Evolutionary conservation across 495 filamentous ascomycete species (phyloP).

Genomic region (Letharia columbiana): DNA sequence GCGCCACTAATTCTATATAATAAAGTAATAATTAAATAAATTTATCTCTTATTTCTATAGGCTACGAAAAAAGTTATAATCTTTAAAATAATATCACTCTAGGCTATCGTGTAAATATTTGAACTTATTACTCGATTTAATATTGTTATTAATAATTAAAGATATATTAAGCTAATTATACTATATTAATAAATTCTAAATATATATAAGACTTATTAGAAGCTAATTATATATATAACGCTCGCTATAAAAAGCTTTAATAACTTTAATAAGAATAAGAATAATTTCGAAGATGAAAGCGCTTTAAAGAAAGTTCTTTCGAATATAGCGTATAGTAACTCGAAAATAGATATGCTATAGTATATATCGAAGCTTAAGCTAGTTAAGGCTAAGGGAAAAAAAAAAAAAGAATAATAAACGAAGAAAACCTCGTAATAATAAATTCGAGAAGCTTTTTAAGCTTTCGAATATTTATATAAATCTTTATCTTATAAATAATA

Average conservation of each 20-base stretch:
- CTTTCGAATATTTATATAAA: background rate
- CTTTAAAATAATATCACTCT: too few relatives aligned
- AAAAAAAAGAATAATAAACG: background rate
- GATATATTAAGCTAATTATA: background rate
- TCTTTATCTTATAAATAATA: background rate
- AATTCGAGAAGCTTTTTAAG: background rate
- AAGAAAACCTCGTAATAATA: background rate
- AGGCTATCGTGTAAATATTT: too few relatives aligned
- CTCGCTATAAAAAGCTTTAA: background rate
- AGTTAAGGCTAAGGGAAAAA: background rate
- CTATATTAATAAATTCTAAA: background rate
- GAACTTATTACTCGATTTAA: background rate
- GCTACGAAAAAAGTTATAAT: too few relatives aligned
- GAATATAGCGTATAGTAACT: too few relatives aligned
- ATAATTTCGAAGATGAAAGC: background rate
- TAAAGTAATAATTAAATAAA: too few relatives aligned
- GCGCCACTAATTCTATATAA: too few relatives aligned
- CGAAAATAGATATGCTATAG: background rate
- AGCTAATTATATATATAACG: background rate
- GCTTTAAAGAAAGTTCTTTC: background rate
- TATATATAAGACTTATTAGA: background rate
- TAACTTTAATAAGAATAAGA: background rate
- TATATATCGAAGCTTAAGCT: background rate
- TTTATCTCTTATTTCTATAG: too few relatives aligned
- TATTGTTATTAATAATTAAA: background rate